Base-by-base conservation (phyloP, 257 asterid species). In the Schizonepeta tenuifolia region DNA sequence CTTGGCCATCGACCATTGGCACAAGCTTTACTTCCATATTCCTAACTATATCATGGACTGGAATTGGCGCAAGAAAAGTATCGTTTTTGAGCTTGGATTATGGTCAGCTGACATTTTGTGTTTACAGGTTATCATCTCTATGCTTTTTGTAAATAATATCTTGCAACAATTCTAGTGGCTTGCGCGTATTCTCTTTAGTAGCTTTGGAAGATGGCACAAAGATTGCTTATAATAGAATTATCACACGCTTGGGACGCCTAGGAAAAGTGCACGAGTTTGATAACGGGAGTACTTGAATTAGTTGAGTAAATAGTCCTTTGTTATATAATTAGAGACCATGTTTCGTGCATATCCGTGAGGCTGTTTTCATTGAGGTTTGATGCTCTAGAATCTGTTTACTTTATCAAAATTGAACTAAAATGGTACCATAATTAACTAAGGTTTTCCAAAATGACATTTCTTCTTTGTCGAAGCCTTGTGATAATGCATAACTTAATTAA, bases 61-160 rank as follows among this genome's bases (percentile, higher is more conserved):
- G 99, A 83, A 83, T 60, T 85, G 96, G 95, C 96, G 99, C 67
- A 94, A 81, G 84, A 87, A 82, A 80, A 89, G 81, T 75, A 81
- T 91, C 74, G 15, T 73, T 62, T 91, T 92, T 86, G 99, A 94
- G 92, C 94, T 94, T 80, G 96, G 97, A 78, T 87, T 92, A 55
- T 94, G 99, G 99, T 91, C 99, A 70, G 89, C 99, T 78, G 97
- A 94, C 82, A 87, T 94, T 84, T 71, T 91, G 74, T 94, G 99
- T 77, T 80, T 94, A 31, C 99, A 94, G 99, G 99, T 94, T 71
- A 70, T 55, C 53, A 62, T 15, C 74, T 57, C 61, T 9, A 66
- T 74, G 78, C 63, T 41, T 36, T 55, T 47, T 54, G 57, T 75
- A 66, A 75, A 65, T 65, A 12, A 14, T 28, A 6, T 40, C 53